phyloP scores from a whole-genome alignment of 208 protist genomes.

The Angomonas deanei region DNA sequence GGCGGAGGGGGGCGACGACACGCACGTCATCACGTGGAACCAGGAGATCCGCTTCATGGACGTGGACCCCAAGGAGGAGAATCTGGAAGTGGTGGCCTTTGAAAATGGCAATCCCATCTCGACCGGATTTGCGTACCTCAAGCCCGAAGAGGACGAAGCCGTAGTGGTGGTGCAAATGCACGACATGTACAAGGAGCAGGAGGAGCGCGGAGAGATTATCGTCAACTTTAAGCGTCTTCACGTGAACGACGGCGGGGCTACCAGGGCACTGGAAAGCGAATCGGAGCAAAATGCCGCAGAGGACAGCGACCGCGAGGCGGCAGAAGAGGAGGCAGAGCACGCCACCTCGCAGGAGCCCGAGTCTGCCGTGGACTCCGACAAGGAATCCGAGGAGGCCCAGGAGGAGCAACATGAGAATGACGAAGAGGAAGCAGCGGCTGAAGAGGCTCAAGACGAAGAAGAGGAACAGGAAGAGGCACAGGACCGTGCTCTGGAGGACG shows the following conservation, averaged over 20 bases:
- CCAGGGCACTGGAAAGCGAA: conserved; percentile 1
- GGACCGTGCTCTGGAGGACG: not conserved
- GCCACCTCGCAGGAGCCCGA: not conserved
- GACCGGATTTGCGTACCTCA: conserved; percentile 31
- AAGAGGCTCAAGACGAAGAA: not conserved
- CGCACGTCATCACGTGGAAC: conserved; percentile 69
- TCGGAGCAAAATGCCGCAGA: conserved; percentile 6
- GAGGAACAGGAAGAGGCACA: conserved; percentile 11
- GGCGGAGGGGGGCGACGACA: conserved; percentile 23
- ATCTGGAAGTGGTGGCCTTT: conserved; percentile 57
- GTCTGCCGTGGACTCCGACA: not conserved
- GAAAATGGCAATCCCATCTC: conserved; percentile 50
- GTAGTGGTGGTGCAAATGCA: conserved; percentile 59
- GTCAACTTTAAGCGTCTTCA: conserved; percentile 76
- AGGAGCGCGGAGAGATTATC: conserved; percentile 58
- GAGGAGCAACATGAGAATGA: not conserved
- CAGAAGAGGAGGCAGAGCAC: not conserved
- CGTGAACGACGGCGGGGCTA: conserved; percentile 7
- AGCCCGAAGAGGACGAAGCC: conserved; percentile 32
- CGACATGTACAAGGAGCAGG: conserved; percentile 29
- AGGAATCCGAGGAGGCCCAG: not conserved
- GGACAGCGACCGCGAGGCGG: not conserved
- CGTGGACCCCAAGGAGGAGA: conserved; percentile 30
- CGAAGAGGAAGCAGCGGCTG: conserved; percentile 5
- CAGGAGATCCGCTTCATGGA: conserved; percentile 88